phyloP scores from a whole-genome alignment of 345 rosid species.

The Populus ilicifolia region DNA sequence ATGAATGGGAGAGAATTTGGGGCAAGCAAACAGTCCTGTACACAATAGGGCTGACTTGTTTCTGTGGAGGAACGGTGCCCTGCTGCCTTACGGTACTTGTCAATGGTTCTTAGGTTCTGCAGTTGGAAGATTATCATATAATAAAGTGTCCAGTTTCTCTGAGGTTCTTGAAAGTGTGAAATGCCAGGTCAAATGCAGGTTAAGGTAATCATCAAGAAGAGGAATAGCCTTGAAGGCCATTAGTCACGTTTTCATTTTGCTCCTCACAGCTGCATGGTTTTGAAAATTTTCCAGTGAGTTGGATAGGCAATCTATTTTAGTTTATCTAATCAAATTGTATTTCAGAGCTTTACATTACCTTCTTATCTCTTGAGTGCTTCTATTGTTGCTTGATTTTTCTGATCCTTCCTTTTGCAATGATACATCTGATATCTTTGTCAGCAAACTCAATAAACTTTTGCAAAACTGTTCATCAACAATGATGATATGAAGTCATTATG shows the following conservation, averaged over 20 bases:
- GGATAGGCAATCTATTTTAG: slow-evolving; percentile 4
- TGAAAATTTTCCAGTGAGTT: slow-evolving; percentile 12
- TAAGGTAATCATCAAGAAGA: slow-evolving; percentile 25
- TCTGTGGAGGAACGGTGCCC: background rate
- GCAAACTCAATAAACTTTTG: slow-evolving; percentile 62
- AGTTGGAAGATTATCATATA: background rate
- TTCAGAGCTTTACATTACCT: slow-evolving; percentile 31
- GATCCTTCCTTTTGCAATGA: slow-evolving; percentile 24
- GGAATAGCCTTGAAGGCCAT: slow-evolving; percentile 21
- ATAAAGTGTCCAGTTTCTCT: background rate
- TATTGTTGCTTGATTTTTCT: slow-evolving; percentile 13
- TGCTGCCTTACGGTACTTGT: background rate
- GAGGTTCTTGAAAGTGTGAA: background rate
- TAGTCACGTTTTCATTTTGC: slow-evolving; percentile 6
- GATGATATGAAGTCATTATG: slow-evolving; percentile 4
- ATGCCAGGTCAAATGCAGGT: background rate
- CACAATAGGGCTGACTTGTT: background rate
- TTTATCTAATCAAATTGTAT: background rate
- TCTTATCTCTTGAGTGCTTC: slow-evolving; percentile 16
- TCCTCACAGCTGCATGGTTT: slow-evolving; percentile 32
- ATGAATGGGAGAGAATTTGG: background rate
- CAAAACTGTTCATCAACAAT: slow-evolving; percentile 53
- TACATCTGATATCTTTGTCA: slow-evolving; percentile 40
- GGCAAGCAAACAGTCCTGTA: slow-evolving; percentile 3
- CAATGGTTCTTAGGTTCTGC: background rate